A percentile compares a stretch with the other conserved stretches of the same genome.
phyloP scores from a whole-genome alignment of 2,329 filamentous ascomycete genomes.

The Thielaviopsis musarum region DNA sequence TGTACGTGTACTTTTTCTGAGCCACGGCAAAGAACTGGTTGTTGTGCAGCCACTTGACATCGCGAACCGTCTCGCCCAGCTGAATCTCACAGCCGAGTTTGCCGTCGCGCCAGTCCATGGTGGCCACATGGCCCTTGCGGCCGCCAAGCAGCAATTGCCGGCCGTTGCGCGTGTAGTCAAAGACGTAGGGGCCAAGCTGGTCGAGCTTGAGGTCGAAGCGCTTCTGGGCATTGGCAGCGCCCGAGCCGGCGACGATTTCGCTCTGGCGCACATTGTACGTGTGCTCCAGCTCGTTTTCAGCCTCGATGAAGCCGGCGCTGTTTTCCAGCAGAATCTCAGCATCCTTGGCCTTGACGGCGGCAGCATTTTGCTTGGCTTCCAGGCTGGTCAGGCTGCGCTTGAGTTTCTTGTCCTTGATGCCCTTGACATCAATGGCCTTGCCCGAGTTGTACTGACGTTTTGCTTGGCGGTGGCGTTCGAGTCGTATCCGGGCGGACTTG shows the following conservation, averaged over 20 bases:
- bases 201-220: slow-evolving; percentile 78
- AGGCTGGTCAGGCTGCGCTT: slow-evolving; percentile 61
- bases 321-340: slow-evolving; percentile 90
- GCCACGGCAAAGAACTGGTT: slow-evolving; percentile 89
- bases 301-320: slow-evolving; percentile 66
- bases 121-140: slow-evolving; percentile 84
- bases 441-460: slow-evolving; percentile 74
- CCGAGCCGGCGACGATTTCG: slow-evolving; percentile 60
- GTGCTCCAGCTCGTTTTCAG: slow-evolving; percentile 73
- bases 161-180: slow-evolving; percentile 82
- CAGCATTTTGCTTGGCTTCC: slow-evolving; percentile 69
- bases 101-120: slow-evolving; percentile 89
- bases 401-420: slow-evolving; percentile 78
- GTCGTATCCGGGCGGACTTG: slow-evolving; percentile 33
- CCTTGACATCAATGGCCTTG: slow-evolving; percentile 51
- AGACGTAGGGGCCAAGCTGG: slow-evolving; percentile 68
- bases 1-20: slow-evolving; percentile 93
- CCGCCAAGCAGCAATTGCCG: slow-evolving; percentile 72
- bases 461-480: slow-evolving; percentile 41
- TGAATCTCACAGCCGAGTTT: slow-evolving; percentile 86
- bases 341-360: slow-evolving; percentile 73
- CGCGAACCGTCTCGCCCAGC: slow-evolving; percentile 74
- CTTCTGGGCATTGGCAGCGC: slow-evolving; percentile 76
- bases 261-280: slow-evolving; percentile 88
- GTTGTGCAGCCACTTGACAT: slow-evolving; percentile 85